Conservation (phyloP, 306 rosid genomes). For the Dalbergia cultrata region DNA sequence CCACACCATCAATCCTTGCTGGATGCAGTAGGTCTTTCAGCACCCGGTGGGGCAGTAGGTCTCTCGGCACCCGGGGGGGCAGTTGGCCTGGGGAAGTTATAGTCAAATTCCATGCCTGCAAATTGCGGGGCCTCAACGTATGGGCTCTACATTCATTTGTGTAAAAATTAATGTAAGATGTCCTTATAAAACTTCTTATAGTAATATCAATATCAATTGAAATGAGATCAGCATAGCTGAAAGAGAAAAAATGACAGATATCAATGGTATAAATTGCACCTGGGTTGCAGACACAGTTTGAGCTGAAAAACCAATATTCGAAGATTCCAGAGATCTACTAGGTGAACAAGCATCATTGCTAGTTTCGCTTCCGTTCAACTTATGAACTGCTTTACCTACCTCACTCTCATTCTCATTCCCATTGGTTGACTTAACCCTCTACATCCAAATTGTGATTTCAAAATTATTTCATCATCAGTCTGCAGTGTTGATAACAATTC, state of each 20-base stretch:
- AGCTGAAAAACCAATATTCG: constrained; percentile 58
- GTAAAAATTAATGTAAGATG: constrained; percentile 21
- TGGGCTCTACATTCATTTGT: constrained; percentile 69
- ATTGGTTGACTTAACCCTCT: constrained; percentile 80
- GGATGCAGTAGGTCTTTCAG: constrained; percentile 72
- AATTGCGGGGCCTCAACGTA: constrained; percentile 85
- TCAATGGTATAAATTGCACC: constrained; percentile 52
- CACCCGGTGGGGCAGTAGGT: constrained; percentile 97
- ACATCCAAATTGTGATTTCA: constrained; percentile 46
- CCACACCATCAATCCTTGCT: constrained; percentile 63
- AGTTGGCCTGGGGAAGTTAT: constrained; percentile 78
- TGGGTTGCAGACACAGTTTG: constrained; percentile 52
- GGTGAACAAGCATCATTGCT: constrained; percentile 60
- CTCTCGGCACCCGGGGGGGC: constrained; percentile 94
- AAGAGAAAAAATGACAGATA: constrained; percentile 7
- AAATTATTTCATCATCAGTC: constrained; percentile 41
- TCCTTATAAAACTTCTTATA: neutral
- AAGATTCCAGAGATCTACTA: constrained; percentile 61
- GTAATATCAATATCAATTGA: neutral
- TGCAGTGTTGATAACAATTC: constrained; percentile 36
- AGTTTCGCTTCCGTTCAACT: constrained; percentile 81
- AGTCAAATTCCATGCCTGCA: constrained; percentile 60
- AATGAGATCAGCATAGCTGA: neutral
- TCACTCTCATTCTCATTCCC: constrained; percentile 66
- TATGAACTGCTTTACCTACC: constrained; percentile 58